Evolutionary conservation across 2,329 filamentous ascomycete species (phyloP), one percentile per base, ranked within the genome.

Genomic region (Endoconidiophora polonica): DNA sequence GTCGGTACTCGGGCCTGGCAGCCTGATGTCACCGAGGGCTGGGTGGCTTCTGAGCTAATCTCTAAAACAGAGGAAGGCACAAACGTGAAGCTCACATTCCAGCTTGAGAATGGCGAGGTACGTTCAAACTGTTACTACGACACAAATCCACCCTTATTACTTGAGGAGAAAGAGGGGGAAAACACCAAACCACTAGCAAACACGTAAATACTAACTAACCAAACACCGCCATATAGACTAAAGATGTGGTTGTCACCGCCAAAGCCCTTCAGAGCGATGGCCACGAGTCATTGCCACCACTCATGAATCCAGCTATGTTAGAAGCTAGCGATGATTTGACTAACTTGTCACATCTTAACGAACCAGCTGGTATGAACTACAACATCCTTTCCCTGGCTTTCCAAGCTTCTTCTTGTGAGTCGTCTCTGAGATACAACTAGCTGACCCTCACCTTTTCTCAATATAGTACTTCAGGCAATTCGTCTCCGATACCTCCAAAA

Each of bases 281-380:
- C 61, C 81, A 88, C 66, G 69, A 81, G 48, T 79, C 79, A 52
- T 72, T 98, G 56, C 91, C 91, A 44, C 91, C 91, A 46, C 68
- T 98, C 59, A 96, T 96, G 87, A 98, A 98, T 66, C 91, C 91
- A 57, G 77, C 90, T 48, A 93, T 96, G 79, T 83, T 98, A 58
- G 91, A 98, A 74, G 91, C 91, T 58, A 95, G 88, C 69, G 91
- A 98, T 68, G 91, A 98, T 66, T 69, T 98, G 60, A 98, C 91
- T 56, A 96, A 94, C 65, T 67, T 98, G 57, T 98, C 91, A 58
- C 88, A 98, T 77, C 70, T 98, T 55, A 98, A 98, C 69, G 91
- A 98, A 66, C 91, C 91, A 62, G 91, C 91, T 65, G 88, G 87
- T 94, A 80, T 58, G 73, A 46, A 57, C 10, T 18, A 24, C 41